Evolutionary conservation across 768 basidiomycete species (phyloP), one percentile per base, ranked within the genome.

Genomic region (Inosperma sp.): DNA sequence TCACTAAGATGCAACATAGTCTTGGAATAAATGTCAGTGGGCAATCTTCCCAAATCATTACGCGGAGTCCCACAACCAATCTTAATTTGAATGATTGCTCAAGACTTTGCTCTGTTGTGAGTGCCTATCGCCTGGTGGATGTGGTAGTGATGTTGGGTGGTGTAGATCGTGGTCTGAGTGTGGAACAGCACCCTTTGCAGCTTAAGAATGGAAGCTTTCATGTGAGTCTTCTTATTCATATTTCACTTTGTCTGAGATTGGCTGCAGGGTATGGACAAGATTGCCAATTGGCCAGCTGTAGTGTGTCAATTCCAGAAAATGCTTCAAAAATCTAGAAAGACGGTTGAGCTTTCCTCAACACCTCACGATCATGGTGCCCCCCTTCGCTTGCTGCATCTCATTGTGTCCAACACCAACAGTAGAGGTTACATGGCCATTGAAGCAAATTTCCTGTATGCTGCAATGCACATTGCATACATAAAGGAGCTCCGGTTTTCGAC

Each of bases 381-480:
- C 1, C 8, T 45, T 19, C 30, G 19, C 30, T 45, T 45, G 44
- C 17, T 27, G n/a, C 41, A 17, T 5, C 14, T 27, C 8, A 26
- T 42, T 14, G n/a, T 13, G 1, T 7, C 22, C 9, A 47, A 47
- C 45, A 25, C 17, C 1, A 4, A n/a, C 0, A 25, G 0, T 0
- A 47, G 19, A 12, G 22, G 3, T 16, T 35, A 23, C 4, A 47
- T 5, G 2, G 7, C 16, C 4, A 35, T 47, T 4, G 22, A 47
- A 35, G 13, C 22, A 7, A 47, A 47, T 9, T 33, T 47, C 22
- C 33, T 47, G 4, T 33, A 22, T 35, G 45, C 45, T 47, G 45
- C 30, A 17, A 34, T 34, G 21, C 45, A 47, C 10, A 0, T 47
- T 16, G 45, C 45, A 2, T 33, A 22, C 9, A 47, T 47, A 34